Percentiles rank a stretch among this genome's conserved stretches.
These are phyloP conservation scores for Neurospora hispaniola DNA, from an alignment of 495 filamentous ascomycete genomes.

Conservation along the genomic window DNA sequence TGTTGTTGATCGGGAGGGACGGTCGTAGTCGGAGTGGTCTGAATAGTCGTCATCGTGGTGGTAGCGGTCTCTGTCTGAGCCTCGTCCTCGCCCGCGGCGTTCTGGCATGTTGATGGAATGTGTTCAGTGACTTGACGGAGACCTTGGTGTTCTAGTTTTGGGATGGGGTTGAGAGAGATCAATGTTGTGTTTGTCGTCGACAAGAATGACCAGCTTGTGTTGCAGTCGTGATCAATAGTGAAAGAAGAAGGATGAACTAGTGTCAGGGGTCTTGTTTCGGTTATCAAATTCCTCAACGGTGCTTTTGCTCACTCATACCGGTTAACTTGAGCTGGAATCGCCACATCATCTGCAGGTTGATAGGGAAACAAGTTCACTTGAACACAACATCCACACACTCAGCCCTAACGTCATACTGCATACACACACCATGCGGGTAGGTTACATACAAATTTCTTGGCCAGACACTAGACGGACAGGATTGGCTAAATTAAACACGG, in stretches of 20 bases:
- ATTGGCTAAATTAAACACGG: background rate
- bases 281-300: background rate
- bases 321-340: background rate
- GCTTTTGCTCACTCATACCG: background rate
- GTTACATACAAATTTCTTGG: background rate
- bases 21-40: conserved; percentile 10
- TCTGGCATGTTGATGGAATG: background rate
- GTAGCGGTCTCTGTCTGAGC: conserved; percentile 5
- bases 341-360: background rate
- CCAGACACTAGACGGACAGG: background rate
- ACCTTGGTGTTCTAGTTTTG: background rate
- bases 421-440: background rate
- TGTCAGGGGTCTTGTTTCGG: background rate
- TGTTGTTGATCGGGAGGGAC: background rate
- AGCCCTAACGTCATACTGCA: background rate
- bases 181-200: background rate
- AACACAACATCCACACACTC: background rate
- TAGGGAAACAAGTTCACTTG: background rate
- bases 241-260: background rate
- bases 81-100: conserved; percentile 3
- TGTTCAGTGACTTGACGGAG: background rate
- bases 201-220: background rate
- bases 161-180: background rate
- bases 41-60: conserved; percentile 7
- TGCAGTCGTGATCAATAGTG: background rate